These are phyloP conservation scores for Coemansia sp. DNA, from an alignment of 192 early-diverging fungal species.

Conservation along the genomic window DNA sequence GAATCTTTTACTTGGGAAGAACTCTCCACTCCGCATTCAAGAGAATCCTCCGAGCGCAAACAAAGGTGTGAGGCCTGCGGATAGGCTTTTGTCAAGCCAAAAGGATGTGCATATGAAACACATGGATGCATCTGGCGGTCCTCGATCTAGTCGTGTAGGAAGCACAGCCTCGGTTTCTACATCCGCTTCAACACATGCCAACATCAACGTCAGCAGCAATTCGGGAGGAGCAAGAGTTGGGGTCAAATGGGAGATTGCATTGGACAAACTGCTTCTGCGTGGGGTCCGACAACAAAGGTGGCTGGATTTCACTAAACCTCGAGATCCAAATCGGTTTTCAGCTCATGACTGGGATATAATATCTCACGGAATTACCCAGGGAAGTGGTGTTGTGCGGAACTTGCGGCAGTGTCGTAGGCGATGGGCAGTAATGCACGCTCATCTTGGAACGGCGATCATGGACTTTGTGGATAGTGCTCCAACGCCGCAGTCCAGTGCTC, in stretches of 20 bases:
- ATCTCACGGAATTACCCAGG: constrained; percentile 15
- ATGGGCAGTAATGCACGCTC: constrained; percentile 45
- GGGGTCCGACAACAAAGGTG: constrained; percentile 46
- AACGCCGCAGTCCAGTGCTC: constrained; percentile 45
- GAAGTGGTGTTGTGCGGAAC: constrained; percentile 23
- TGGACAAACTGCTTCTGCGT: constrained; percentile 41
- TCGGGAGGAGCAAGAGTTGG: not conserved
- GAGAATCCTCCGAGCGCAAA: not conserved
- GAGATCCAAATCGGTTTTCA: constrained; percentile 33
- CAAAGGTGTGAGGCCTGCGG: not conserved
- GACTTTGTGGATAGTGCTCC: constrained; percentile 49
- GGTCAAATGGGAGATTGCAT: constrained; percentile 41
- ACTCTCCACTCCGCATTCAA: constrained; percentile 5
- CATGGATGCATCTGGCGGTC: not conserved
- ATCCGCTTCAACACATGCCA: not conserved
- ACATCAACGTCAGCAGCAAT: not conserved
- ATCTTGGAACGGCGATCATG: constrained; percentile 46
- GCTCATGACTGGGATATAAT: constrained; percentile 38
- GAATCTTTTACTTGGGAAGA: constrained; percentile 29
- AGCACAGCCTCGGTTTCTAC: not conserved
- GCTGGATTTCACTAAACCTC: constrained; percentile 11
- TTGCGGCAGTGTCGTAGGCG: constrained; percentile 47
- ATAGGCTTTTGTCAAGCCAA: not conserved
- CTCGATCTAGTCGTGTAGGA: not conserved
- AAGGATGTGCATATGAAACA: not conserved